A percentile compares a stretch with the other conserved stretches of the same genome.
Conservation (phyloP, 164 flowering plant genomes). For the Aristolochia contorta region DNA sequence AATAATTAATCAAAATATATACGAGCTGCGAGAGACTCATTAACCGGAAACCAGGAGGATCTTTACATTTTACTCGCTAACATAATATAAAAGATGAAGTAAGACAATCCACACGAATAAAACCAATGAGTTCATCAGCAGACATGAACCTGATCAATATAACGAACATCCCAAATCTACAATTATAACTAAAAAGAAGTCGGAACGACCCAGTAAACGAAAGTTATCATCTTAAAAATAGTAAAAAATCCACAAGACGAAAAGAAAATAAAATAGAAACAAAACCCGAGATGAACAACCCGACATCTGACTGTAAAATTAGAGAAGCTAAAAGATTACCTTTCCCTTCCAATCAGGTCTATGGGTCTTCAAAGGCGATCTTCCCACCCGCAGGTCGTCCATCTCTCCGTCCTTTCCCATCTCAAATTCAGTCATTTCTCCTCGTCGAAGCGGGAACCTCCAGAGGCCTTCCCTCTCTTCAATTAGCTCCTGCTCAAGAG, state of each 20-base stretch:
- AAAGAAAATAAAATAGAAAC: too few relatives aligned
- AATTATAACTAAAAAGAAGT: neutral
- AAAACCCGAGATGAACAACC: too few relatives aligned
- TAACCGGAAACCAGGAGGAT: neutral
- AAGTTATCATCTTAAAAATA: neutral
- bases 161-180: neutral
- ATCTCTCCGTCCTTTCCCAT: constrained; percentile 1
- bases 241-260: neutral
- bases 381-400: constrained; percentile 15
- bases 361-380: constrained; percentile 14
- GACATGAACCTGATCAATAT: too few relatives aligned
- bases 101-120: too few relatives aligned
- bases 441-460: too few relatives aligned
- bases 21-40: neutral
- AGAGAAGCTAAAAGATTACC: constrained; percentile 8
- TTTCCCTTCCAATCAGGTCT: constrained; percentile 19
- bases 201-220: neutral
- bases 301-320: too few relatives aligned
- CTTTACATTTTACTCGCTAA: neutral
- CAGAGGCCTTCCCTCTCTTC: too few relatives aligned
- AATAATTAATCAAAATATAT: neutral
- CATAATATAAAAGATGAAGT: too few relatives aligned
- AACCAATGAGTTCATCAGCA: too few relatives aligned
- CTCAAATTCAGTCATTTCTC: neutral
- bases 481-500: too few relatives aligned